These are phyloP conservation scores for Lavandula angustifolia DNA, from an alignment of 257 asterid species.

Conservation along the genomic window DNA sequence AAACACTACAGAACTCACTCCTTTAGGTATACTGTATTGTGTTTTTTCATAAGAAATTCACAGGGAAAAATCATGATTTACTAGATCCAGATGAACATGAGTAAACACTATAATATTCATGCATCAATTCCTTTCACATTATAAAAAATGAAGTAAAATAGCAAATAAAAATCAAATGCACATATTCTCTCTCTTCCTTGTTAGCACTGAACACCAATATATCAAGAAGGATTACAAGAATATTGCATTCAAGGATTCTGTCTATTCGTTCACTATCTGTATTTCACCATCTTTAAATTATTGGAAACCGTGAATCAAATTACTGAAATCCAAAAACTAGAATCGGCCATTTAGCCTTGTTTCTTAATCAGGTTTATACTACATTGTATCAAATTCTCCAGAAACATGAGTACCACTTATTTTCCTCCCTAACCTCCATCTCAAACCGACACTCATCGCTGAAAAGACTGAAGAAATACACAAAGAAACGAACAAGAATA, in stretches of 20 bases:
- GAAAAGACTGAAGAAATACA: not conserved
- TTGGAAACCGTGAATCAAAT: not conserved
- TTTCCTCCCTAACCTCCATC: not conserved
- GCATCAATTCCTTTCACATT: constrained; percentile 10
- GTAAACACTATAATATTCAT: not conserved
- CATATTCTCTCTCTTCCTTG: not conserved
- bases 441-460: constrained; percentile 4
- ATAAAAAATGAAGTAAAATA: not conserved
- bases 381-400: constrained; percentile 8
- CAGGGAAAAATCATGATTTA: constrained; percentile 6
- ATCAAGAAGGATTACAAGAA: constrained; percentile 17
- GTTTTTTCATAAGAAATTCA: not conserved
- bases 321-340: not conserved
- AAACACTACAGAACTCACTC: constrained; percentile 17
- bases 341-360: constrained; percentile 1
- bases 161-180: constrained; percentile 18
- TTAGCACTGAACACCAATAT: constrained; percentile 25
- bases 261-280: too few relatives aligned
- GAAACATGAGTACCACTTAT: constrained; percentile 3
- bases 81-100: not conserved
- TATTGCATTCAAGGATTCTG: not conserved
- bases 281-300: too few relatives aligned
- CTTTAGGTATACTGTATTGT: not conserved
- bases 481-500: not conserved
- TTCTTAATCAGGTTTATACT: not conserved